Conservation (phyloP, 139 green algal genomes). For the Dunaliella primolecta region DNA sequence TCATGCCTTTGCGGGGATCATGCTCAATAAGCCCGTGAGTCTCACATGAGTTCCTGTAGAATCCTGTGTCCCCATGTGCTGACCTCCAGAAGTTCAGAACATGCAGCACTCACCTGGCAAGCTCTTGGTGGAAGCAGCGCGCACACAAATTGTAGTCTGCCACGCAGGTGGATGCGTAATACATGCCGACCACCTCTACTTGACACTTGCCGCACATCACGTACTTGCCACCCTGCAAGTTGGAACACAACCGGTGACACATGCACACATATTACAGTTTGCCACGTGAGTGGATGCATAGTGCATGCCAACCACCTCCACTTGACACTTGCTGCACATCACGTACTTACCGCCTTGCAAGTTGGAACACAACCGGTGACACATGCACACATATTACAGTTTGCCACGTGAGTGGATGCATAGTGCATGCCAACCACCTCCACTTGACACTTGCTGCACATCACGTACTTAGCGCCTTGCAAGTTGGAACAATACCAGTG, state of each 20-base stretch:
- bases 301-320: conserved; percentile 52
- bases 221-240: conserved; percentile 38
- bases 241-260: no score
- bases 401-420: conserved; percentile 13
- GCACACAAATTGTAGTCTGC: conserved; percentile 44
- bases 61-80: no score
- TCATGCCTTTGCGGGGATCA: no score
- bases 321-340: conserved; percentile 50
- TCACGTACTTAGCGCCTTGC: conserved; percentile 43
- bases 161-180: conserved; percentile 34
- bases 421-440: conserved; percentile 58
- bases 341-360: conserved; percentile 43
- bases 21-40: no score
- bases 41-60: no score
- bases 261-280: conserved; percentile 44
- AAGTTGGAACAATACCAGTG: not conserved
- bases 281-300: conserved; percentile 30
- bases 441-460: conserved; percentile 50
- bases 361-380: not conserved
- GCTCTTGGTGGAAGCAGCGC: conserved; percentile 39
- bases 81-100: no score
- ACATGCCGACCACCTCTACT: conserved; percentile 49
- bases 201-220: conserved; percentile 54
- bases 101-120: conserved; percentile 22
- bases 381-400: conserved; percentile 47